A percentile compares a stretch with the other conserved stretches of the same genome.
These are phyloP conservation scores for Phlebiopsis gigantea DNA, from an alignment of 768 basidiomycete genomes.

Conservation along the genomic window DNA sequence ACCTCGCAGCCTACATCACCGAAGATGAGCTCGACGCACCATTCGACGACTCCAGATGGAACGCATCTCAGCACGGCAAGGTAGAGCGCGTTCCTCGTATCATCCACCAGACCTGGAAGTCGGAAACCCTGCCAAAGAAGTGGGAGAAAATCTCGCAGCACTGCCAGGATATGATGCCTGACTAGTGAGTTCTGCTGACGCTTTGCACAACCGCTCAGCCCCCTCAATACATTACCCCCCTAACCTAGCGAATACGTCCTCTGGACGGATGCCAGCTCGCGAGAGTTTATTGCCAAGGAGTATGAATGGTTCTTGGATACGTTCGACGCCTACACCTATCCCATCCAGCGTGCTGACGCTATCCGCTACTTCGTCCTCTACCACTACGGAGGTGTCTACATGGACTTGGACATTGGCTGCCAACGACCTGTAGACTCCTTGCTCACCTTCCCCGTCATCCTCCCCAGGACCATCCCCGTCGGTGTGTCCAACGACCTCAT, in stretches of 20 bases:
- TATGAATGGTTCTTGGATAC: slow-evolving; percentile 94
- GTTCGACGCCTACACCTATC: slow-evolving; percentile 87
- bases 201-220: slow-evolving; percentile 12
- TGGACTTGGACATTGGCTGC: slow-evolving; percentile 92
- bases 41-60: slow-evolving; percentile 51
- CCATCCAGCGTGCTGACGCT: slow-evolving; percentile 92
- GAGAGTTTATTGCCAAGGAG: slow-evolving; percentile 81
- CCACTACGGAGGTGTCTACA: slow-evolving; percentile 91
- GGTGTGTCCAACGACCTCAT: slow-evolving; percentile 98
- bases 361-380: slow-evolving; percentile 98
- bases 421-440: slow-evolving; percentile 81
- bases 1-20: slow-evolving; percentile 70
- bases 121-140: slow-evolving; percentile 71
- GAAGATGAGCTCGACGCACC: slow-evolving; percentile 67
- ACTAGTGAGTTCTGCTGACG: slow-evolving; percentile 67
- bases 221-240: slow-evolving; percentile 10
- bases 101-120: slow-evolving; percentile 98
- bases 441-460: slow-evolving; percentile 78
- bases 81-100: slow-evolving; percentile 84
- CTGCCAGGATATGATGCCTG: slow-evolving; percentile 89
- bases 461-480: slow-evolving; percentile 94
- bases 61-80: slow-evolving; percentile 53
- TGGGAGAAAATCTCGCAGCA: slow-evolving; percentile 80
- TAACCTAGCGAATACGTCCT: slow-evolving; percentile 84
- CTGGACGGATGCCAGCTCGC: slow-evolving; percentile 92